Evolutionary conservation across 768 basidiomycete genomes (phyloP), one percentile per base, ranked within the genome.

Genomic region (Boletellus emodensis): DNA sequence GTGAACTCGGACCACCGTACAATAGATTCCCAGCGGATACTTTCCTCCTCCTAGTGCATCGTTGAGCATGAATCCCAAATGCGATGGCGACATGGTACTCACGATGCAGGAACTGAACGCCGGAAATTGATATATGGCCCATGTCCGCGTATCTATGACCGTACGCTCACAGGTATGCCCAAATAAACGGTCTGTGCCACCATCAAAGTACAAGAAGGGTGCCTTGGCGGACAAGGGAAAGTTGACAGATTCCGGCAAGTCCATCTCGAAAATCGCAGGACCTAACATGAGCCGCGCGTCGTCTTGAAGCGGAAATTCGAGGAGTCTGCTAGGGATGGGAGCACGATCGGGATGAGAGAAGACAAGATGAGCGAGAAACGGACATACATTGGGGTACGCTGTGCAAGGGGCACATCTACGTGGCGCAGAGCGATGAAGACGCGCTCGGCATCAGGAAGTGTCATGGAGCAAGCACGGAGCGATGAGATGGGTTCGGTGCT

Each of bases 331-430:
- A 20, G n/a, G 22, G 24, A 41, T 46, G 24, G 17, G 24, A 24
- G 2, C 6, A 32, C 10, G 35, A 10, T 62, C 46, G 59, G 49
- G 36, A 32, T 18, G 28, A 47, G 14, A 26, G 24, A 55, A 24
- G 18, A 34, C 14, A 39, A 36, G 30, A 18, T 9, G 20, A 38
- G 12, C 9, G 35, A 11, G 33, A 40, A 48, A 40, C 37, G 11
- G 4, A 62, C 60, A 34, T 52, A 33, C 60, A 61, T 61, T 6
- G 56, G 60, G 13, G 60, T 61, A 26, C 60, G 60, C 14, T 43
- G 22, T 12, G 45, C 6, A 26, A 62, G 1, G 33, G 60, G 60
- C 13, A 11, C 41, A 33, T 61, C 60, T 30, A 61, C 38, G 18
- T 53, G 40, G 24, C 60, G 53, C 30, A 61, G 30, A 17, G 60